These are phyloP conservation scores for Aspergillus avenaceus DNA, from an alignment of 495 filamentous ascomycete genomes.

Conservation along the genomic window DNA sequence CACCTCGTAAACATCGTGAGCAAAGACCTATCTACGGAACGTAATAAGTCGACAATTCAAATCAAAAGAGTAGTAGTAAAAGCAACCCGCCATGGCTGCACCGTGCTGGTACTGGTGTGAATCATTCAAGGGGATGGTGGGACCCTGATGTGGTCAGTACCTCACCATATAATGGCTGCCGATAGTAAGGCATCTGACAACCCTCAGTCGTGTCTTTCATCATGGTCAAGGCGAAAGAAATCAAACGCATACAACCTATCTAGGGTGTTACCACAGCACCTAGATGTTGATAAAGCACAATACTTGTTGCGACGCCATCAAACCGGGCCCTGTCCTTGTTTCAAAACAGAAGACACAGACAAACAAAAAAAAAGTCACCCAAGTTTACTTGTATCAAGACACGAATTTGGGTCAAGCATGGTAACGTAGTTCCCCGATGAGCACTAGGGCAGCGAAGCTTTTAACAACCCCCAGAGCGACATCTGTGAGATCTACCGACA, in stretches of 20 bases:
- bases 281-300: not conserved
- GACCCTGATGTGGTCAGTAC: not conserved
- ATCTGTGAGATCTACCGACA: not conserved
- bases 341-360: too few species aligned
- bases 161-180: not conserved
- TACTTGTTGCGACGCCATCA: too few species aligned
- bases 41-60: not conserved
- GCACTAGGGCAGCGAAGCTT: not conserved
- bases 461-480: not conserved
- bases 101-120: not conserved
- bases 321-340: too few species aligned
- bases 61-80: not conserved
- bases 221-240: not conserved
- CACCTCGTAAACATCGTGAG: conserved; percentile 3
- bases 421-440: not conserved
- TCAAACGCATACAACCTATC: not conserved
- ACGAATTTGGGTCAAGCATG: not conserved
- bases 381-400: not conserved
- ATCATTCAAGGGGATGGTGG: not conserved
- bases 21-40: conserved; percentile 6
- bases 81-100: not conserved
- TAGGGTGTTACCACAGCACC: not conserved
- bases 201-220: not conserved
- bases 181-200: not conserved
- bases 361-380: not conserved